Evolutionary conservation across 495 filamentous ascomycete genomes (phyloP).

Genomic region (Neurospora sp.): DNA sequence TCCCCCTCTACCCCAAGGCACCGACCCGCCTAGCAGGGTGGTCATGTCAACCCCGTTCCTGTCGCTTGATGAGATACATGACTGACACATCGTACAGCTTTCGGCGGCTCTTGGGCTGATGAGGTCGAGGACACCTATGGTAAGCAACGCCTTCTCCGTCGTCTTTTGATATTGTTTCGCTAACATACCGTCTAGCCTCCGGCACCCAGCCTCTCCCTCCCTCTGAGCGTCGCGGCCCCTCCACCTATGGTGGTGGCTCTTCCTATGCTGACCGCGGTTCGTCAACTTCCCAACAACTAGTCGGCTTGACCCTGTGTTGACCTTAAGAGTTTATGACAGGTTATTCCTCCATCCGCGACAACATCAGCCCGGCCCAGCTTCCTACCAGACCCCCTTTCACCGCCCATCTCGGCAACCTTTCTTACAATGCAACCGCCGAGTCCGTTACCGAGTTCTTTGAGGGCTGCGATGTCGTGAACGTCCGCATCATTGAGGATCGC

Average conservation of each 20-base stretch:
- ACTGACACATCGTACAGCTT: slow-evolving; percentile 42
- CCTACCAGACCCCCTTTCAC: slow-evolving; percentile 89
- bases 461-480: slow-evolving; percentile 73
- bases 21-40: neutral
- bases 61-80: neutral
- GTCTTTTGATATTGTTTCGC: slow-evolving; percentile 9
- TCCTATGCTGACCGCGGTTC: slow-evolving; percentile 28
- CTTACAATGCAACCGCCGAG: slow-evolving; percentile 76
- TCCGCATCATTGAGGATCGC: slow-evolving; percentile 93
- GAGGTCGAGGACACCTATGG: slow-evolving; percentile 84
- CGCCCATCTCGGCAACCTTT: slow-evolving; percentile 90
- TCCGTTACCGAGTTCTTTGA: slow-evolving; percentile 79
- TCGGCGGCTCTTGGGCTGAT: slow-evolving; percentile 89
- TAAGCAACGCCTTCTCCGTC: slow-evolving; percentile 30
- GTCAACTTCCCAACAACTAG: slow-evolving; percentile 10
- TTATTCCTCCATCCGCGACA: slow-evolving; percentile 59
- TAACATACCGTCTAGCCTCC: slow-evolving; percentile 4
- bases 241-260: slow-evolving; percentile 22
- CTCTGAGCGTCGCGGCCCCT: slow-evolving; percentile 26
- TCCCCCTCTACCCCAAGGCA: slow-evolving; percentile 19
- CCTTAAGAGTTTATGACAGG: slow-evolving; percentile 24
- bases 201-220: slow-evolving; percentile 39
- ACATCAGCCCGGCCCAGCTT: slow-evolving; percentile 54
- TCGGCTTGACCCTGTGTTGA: neutral
- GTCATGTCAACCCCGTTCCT: neutral